Evolutionary conservation across 805 yeast genomes (phyloP).

Genomic region (Candida parachauliodes): DNA sequence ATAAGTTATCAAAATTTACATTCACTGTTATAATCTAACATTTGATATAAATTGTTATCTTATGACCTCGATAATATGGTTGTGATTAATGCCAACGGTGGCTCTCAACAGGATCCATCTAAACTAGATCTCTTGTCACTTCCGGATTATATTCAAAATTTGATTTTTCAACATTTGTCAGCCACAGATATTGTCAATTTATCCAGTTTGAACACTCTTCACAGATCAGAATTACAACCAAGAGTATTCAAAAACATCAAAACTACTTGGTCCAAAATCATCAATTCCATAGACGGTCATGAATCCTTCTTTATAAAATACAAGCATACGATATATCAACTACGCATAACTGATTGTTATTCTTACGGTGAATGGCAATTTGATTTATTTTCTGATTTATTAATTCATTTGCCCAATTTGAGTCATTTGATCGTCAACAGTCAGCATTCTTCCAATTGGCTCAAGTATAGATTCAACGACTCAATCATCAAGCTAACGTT

Average conservation of each 20-base stretch:
- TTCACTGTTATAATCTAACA: too few species aligned
- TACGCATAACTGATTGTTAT: constrained; percentile 28
- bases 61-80: background rate
- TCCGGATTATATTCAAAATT: background rate
- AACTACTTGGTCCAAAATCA: constrained; percentile 24
- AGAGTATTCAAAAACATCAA: constrained; percentile 20
- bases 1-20: background rate
- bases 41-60: too few species aligned
- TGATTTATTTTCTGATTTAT: constrained; percentile 21
- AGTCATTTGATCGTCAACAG: constrained; percentile 26
- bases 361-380: constrained; percentile 37
- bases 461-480: constrained; percentile 28
- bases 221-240: constrained; percentile 16
- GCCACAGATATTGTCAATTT: constrained; percentile 12
- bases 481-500: constrained; percentile 20
- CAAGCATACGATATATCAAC: constrained; percentile 15
- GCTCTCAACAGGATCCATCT: too few species aligned
- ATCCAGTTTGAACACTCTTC: constrained; percentile 13
- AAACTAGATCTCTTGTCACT: background rate
- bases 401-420: constrained; percentile 20
- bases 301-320: constrained; percentile 10
- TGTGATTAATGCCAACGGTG: too few species aligned
- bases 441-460: constrained; percentile 38
- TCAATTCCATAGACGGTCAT: constrained; percentile 6
- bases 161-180: constrained; percentile 7